Evolutionary conservation across 306 rosid genomes (phyloP).

Genomic region (Gillenia trifoliata): DNA sequence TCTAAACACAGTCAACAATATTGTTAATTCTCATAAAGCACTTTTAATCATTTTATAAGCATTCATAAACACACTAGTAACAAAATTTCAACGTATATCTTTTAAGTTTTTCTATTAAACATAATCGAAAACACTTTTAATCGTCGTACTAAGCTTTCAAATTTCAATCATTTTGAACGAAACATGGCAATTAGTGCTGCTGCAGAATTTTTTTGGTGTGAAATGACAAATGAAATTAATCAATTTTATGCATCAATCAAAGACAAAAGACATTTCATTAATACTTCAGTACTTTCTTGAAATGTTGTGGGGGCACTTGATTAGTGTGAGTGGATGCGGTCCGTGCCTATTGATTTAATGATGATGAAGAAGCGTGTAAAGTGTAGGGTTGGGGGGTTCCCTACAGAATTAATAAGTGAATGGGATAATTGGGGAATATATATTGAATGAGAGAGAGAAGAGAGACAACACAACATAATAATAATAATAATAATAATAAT

Average conservation of each 20-base stretch:
- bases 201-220: neutral
- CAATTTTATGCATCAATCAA: neutral
- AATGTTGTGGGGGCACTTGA: neutral
- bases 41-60: neutral
- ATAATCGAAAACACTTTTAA: neutral
- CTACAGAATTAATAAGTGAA: too few species aligned
- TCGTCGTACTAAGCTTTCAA: too few species aligned
- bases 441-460: too few species aligned
- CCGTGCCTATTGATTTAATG: neutral
- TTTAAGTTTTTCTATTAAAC: too few species aligned
- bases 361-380: neutral
- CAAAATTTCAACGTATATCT: too few species aligned
- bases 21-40: neutral
- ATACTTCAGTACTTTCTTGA: neutral
- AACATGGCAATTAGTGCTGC: neutral
- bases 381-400: neutral
- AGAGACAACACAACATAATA: too few species aligned
- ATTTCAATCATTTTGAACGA: neutral
- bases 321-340: neutral
- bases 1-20: too few species aligned
- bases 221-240: neutral
- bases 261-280: conserved; percentile 1
- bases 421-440: too few species aligned
- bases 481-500: too few species aligned
- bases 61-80: too few species aligned